Percentiles rank a stretch among this genome's conserved stretches.
These are phyloP conservation scores for Brassica juncea DNA, from an alignment of 345 rosid genomes.

Conservation along the genomic window DNA sequence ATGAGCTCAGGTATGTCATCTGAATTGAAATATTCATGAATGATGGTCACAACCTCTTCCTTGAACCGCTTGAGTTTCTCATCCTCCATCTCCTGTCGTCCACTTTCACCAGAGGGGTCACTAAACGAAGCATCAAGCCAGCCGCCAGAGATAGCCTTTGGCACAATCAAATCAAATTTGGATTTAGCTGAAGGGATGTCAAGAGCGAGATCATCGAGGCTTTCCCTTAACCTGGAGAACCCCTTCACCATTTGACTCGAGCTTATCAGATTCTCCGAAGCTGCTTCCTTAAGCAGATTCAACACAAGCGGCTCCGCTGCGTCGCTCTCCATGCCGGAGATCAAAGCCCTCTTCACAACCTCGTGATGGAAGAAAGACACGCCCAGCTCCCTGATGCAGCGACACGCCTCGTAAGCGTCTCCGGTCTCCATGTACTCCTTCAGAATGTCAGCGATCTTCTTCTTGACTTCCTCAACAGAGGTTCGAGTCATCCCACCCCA, in stretches of 20 bases:
- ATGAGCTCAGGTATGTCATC: slow-evolving; percentile 96
- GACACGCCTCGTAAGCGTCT: slow-evolving; percentile 78
- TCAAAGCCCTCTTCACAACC: slow-evolving; percentile 88
- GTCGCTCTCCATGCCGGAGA: slow-evolving; percentile 60
- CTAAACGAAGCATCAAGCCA: slow-evolving; percentile 53
- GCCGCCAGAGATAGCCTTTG: slow-evolving; percentile 68
- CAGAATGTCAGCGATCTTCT: slow-evolving; percentile 70
- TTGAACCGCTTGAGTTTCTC: slow-evolving; percentile 51
- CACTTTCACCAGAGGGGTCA: slow-evolving; percentile 10
- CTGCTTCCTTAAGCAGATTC: slow-evolving; percentile 73
- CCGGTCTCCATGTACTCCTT: slow-evolving; percentile 84
- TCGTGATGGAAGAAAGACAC: slow-evolving; percentile 92
- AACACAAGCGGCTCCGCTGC: slow-evolving; percentile 62
- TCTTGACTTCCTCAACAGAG: slow-evolving; percentile 86
- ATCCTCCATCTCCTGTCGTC: slow-evolving; percentile 3
- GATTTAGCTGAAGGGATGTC: slow-evolving; percentile 82
- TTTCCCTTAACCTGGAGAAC: slow-evolving; percentile 68
- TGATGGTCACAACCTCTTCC: slow-evolving; percentile 67
- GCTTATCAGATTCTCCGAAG: slow-evolving; percentile 84
- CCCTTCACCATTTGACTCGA: slow-evolving; percentile 94
- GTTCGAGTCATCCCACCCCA: slow-evolving; percentile 93
- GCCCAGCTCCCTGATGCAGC: slow-evolving; percentile 84
- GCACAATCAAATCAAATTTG: slow-evolving; percentile 57
- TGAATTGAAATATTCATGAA: slow-evolving; percentile 91
- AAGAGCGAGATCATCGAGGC: slow-evolving; percentile 91